Percentiles rank a stretch among this genome's conserved stretches.
These are phyloP conservation scores for Erysimum cheiri DNA, from an alignment of 441 rosid species.

Conservation along the genomic window DNA sequence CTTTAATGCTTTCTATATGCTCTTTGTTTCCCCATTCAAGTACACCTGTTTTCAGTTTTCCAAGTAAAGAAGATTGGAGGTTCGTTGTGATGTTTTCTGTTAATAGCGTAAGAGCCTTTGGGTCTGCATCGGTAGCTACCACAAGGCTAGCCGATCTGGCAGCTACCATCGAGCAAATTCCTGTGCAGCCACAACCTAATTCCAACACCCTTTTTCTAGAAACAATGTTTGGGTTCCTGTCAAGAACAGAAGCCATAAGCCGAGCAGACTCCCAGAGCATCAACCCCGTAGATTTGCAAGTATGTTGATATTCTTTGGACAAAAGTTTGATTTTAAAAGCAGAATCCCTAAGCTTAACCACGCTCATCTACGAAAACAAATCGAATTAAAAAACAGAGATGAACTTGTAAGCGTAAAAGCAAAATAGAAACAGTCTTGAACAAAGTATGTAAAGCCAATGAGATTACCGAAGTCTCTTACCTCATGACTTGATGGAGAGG, in stretches of 20 bases:
- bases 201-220: constrained; percentile 74
- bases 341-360: constrained; percentile 51
- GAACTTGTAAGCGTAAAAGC: background rate
- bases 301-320: constrained; percentile 85
- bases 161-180: constrained; percentile 90
- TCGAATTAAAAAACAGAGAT: background rate
- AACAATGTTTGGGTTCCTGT: constrained; percentile 71
- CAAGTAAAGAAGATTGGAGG: constrained; percentile 49
- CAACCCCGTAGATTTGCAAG: constrained; percentile 89
- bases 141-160: constrained; percentile 62
- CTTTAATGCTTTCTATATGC: constrained; percentile 60
- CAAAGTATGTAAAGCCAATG: constrained; percentile 14
- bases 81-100: constrained; percentile 61
- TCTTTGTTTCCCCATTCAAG: constrained; percentile 85
- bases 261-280: constrained; percentile 99
- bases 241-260: constrained; percentile 81
- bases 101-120: constrained; percentile 64
- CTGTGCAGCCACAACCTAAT: constrained; percentile 82
- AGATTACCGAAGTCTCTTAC: constrained; percentile 44
- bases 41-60: constrained; percentile 54
- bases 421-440: background rate
- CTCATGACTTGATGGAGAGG: constrained; percentile 63
- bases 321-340: constrained; percentile 63
- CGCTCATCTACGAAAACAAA: constrained; percentile 52
- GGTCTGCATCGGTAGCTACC: constrained; percentile 83